These are phyloP conservation scores for cucumber (Cucumis sativus) DNA, from an alignment of 306 rosid genomes.

Conservation along the genomic window DNA sequence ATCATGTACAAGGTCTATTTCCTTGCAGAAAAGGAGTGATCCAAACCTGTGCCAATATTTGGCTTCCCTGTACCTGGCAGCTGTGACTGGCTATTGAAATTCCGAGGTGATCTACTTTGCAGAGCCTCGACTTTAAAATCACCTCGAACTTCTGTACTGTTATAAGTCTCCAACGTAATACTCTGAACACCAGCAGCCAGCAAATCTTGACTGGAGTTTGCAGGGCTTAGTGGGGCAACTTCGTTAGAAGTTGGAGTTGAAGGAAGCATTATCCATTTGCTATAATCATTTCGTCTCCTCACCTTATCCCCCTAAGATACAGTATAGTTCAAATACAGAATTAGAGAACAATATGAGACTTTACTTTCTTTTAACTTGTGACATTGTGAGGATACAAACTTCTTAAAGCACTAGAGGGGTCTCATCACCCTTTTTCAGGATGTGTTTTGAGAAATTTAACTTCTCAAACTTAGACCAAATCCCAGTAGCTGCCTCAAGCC, in stretches of 20 bases:
- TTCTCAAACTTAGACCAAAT: neutral
- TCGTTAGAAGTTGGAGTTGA: slow-evolving; percentile 23
- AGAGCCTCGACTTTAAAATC: slow-evolving; percentile 12
- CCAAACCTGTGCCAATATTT: slow-evolving; percentile 21
- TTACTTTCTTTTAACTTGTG: neutral
- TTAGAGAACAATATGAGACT: neutral
- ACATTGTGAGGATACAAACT: neutral
- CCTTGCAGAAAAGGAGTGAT: slow-evolving; percentile 33
- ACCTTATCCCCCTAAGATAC: slow-evolving; percentile 55
- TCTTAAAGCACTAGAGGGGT: neutral
- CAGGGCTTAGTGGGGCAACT: slow-evolving; percentile 21
- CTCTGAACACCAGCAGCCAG: slow-evolving; percentile 35
- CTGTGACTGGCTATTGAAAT: slow-evolving; percentile 15
- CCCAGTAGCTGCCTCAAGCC: neutral
- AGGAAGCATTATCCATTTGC: slow-evolving; percentile 52
- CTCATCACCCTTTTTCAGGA: neutral
- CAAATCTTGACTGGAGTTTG: slow-evolving; percentile 25
- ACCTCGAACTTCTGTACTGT: neutral
- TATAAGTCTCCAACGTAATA: slow-evolving; percentile 28
- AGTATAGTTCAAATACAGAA: neutral
- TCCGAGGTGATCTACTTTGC: slow-evolving; percentile 7
- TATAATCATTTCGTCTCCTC: slow-evolving; percentile 63
- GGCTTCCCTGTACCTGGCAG: slow-evolving; percentile 22
- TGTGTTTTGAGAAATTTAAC: neutral
- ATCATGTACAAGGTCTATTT: slow-evolving; percentile 24